phyloP scores from a whole-genome alignment of 2,329 filamentous ascomycete species.

The Alternaria brassicicola region DNA sequence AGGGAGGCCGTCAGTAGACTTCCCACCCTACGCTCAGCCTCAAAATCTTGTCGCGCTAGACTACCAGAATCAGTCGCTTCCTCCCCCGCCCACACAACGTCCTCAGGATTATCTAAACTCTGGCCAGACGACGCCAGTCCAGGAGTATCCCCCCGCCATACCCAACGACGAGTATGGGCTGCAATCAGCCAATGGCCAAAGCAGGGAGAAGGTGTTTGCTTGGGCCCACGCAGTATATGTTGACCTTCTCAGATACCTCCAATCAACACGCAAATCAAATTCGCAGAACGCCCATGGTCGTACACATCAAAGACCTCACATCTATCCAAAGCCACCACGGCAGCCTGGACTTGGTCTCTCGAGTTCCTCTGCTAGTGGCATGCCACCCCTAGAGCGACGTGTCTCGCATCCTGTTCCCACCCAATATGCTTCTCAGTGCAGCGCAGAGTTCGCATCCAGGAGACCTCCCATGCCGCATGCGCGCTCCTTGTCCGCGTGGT shows the following conservation, averaged over 20 bases:
- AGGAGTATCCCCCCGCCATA: slow-evolving; percentile 28
- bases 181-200: slow-evolving; percentile 51
- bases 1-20: slow-evolving; percentile 32
- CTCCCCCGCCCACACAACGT: slow-evolving; percentile 29
- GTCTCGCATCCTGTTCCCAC: slow-evolving; percentile 35
- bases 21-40: slow-evolving; percentile 32
- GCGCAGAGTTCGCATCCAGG: slow-evolving; percentile 26
- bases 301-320: slow-evolving; percentile 59
- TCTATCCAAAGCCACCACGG: slow-evolving; percentile 67
- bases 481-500: slow-evolving; percentile 41
- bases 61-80: slow-evolving; percentile 34
- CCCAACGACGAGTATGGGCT: slow-evolving; percentile 48
- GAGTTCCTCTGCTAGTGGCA: slow-evolving; percentile 28
- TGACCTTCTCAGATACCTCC: slow-evolving; percentile 56
- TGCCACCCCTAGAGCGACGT: slow-evolving; percentile 47
- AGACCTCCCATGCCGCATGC: slow-evolving; percentile 33
- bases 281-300: slow-evolving; percentile 51
- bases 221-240: slow-evolving; percentile 57
- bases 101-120: slow-evolving; percentile 38
- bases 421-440: slow-evolving; percentile 24
- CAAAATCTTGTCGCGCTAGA: slow-evolving; percentile 33
- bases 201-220: slow-evolving; percentile 54
- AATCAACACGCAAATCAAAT: slow-evolving; percentile 52
- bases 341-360: slow-evolving; percentile 61
- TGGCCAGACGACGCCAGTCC: slow-evolving; percentile 38